Evolutionary conservation across 2,329 filamentous ascomycete genomes (phyloP), one percentile per base, ranked within the genome.

Genomic region (Cordyceps sp.): DNA sequence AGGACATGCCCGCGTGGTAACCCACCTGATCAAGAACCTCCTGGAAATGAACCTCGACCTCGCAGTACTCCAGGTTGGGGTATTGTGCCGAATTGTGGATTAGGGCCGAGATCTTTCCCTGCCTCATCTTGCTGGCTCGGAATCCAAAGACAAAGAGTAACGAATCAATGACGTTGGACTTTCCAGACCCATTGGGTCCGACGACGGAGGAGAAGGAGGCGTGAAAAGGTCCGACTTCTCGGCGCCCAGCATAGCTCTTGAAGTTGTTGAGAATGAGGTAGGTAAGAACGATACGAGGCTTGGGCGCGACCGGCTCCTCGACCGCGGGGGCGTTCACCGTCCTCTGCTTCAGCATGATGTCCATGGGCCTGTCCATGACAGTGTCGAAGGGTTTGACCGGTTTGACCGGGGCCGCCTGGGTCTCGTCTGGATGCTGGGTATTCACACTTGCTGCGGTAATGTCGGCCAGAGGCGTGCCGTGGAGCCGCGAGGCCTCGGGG

Each of bases 111-210:
- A 98, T 85, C 59, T 98, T 98, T 48, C 90, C 90, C 54, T 98
- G 90, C 47, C 90, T 73, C 90, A 98, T 98, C 59, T 98, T 98
- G 65, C 88, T 96, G 26, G 90, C 90, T 37, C 90, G 78, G 61
- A 98, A 98, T 33, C 92, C 90, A 50, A 98, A 98, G n/a, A 98
- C 90, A 48, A 98, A 98, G 1, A 98, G 71, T 19, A 98, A 62
- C 3, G 90, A 94, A 56, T 98, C 90, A 49, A 98, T 98, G 39
- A 98, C 92, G 46, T 98, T 98, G 16, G 90, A 96, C 54, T 98
- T 98, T 36, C 90, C 90, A 9, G 90, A 98, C 38, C 90, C 90
- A 52, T 98, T 98, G 31, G 92, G 90, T 1, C 90, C 92, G 9
- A 98, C 90, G 3, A 98, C 90, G 0, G 90, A 94, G 2, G 90